Evolutionary conservation across 305 asterid genomes (phyloP).

Genomic region (Solanum hybrid): DNA sequence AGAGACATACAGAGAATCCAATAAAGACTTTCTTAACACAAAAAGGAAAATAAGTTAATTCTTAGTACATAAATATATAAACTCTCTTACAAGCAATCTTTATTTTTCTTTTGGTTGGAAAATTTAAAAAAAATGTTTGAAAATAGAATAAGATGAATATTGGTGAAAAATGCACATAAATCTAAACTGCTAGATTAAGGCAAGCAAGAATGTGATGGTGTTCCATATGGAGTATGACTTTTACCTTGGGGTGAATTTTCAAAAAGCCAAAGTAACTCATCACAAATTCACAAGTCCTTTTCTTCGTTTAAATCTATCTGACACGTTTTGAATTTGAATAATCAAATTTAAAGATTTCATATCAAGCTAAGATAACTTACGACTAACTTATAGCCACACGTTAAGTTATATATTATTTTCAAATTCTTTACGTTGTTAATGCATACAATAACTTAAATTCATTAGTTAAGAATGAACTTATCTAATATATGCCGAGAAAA

Average conservation of each 20-base stretch:
- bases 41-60: not conserved
- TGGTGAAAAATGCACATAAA: slow-evolving; percentile 6
- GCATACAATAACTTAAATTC: not conserved
- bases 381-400: no score
- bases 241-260: not conserved
- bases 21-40: not conserved
- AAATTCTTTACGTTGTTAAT: not conserved
- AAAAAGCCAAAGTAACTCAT: not conserved
- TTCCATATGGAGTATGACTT: not conserved
- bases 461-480: not conserved
- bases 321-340: not conserved
- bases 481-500: not conserved
- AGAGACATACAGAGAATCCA: slow-evolving; percentile 2
- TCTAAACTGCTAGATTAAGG: slow-evolving; percentile 27
- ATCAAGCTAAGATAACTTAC: not conserved
- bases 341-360: not conserved
- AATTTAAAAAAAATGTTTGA: not conserved
- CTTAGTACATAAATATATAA: not conserved
- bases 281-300: not conserved
- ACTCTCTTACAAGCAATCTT: not conserved
- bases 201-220: slow-evolving; percentile 28
- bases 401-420: not conserved
- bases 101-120: not conserved
- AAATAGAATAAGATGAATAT: not conserved
- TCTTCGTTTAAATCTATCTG: not conserved